Evolutionary conservation across 1,139 yeast genomes (phyloP), one percentile per base, ranked within the genome.

Genomic region (Lodderomyces pseudojiufengensis): DNA sequence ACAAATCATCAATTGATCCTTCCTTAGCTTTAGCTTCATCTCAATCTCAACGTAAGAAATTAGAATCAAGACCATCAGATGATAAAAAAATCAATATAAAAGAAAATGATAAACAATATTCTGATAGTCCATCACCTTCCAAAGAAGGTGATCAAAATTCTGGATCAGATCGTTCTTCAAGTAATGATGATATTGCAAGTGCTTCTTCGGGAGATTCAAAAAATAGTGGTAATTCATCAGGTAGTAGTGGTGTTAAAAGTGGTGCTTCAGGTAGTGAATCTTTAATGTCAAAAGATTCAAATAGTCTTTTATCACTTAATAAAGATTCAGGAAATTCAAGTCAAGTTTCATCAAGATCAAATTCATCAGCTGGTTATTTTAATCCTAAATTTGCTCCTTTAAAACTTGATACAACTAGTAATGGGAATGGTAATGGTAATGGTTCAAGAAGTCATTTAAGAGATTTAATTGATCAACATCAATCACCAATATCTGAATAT

Each of bases 321-420:
- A 28, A 29, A 18, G 39, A 34, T 10, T 35, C 39, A 1, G 33
- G 35, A 16, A 37, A 35, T 31, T 28, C 34, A 14, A 32, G 38
- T 13, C 16, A 32, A 20, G 9, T 21, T 7, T 31, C 37, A 14
- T 27, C 39, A 26, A 32, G 36, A 26, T 25, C 42, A 20, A 35
- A 33, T 24, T 36, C 37, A 3, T 13, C 29, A 15, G 26, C 32
- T 9, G 29, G 31, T 5, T 31, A 22, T 20, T 9, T 9, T 3
- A 27, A 27, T 12, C 26, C 33, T 10, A 24, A 33, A 18, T 32
- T 32, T 16, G 22, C 30, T 13, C 30, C 30, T 13, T 27, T 26
- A 21, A 32, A 18, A 12, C 26, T 32, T 12, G 28, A 28, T 5
- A 6, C 22, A 16, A 8, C 13, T 5, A 15, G 26, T 16, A 23